phyloP scores from a whole-genome alignment of 2,329 filamentous ascomycete genomes.

The Bipolaris bicolor region DNA sequence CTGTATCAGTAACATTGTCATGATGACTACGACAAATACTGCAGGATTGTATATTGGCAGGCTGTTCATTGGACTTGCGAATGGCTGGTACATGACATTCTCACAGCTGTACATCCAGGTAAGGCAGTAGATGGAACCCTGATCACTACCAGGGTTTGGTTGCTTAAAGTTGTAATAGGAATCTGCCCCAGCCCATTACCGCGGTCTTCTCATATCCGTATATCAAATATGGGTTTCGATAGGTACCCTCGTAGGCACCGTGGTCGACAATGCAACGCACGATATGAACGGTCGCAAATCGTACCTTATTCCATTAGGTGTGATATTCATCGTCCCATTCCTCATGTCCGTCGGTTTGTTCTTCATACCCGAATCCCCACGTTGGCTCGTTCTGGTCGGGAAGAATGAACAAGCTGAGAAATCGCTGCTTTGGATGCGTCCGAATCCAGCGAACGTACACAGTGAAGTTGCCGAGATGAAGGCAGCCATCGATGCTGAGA shows the following conservation, averaged over 20 bases:
- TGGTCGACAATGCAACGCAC: constrained; percentile 59
- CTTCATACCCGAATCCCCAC: constrained; percentile 50
- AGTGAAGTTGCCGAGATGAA: constrained; percentile 38
- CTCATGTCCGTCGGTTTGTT: constrained; percentile 52
- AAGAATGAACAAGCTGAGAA: constrained; percentile 28
- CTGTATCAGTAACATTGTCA: constrained; percentile 54
- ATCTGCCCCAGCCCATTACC: constrained; percentile 57
- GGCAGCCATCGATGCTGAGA: constrained; percentile 37
- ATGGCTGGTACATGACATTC: constrained; percentile 62
- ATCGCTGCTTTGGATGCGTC: constrained; percentile 38
- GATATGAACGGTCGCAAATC: constrained; percentile 24
- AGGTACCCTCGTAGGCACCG: constrained; percentile 52
- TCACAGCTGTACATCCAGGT: constrained; percentile 59
- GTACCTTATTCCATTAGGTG: constrained; percentile 58
- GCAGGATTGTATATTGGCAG: constrained; percentile 62
- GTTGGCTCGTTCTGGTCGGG: constrained; percentile 50
- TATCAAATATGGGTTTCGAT: constrained; percentile 59
- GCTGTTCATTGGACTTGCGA: constrained; percentile 61
- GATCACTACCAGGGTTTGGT: neutral
- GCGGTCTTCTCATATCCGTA: constrained; percentile 56
- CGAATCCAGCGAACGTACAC: constrained; percentile 23
- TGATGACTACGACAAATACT: constrained; percentile 63
- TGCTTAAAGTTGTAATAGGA: constrained; percentile 36
- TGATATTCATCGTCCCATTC: constrained; percentile 61
- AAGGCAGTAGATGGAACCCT: neutral